A percentile compares a stretch with the other conserved stretches of the same genome.
Conservation (phyloP, 352 stramenopile genomes). For the Phytophthora pini region DNA sequence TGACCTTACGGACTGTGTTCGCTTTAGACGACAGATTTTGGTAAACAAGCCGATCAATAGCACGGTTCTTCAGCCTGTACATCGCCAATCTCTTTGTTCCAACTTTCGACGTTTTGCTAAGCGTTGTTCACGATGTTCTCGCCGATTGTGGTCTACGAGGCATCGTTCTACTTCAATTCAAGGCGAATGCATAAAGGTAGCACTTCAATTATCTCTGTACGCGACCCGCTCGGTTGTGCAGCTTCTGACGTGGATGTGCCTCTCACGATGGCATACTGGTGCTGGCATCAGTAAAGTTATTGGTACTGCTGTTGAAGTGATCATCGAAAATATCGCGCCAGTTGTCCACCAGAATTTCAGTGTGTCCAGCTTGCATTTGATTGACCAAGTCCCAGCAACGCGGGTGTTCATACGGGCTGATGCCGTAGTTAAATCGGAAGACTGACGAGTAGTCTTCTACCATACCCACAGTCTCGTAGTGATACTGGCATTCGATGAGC, state of each 20-base stretch:
- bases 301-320: constrained; percentile 4
- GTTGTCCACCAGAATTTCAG: constrained; percentile 18
- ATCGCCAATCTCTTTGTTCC: background rate
- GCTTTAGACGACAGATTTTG: constrained; percentile 27
- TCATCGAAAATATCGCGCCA: constrained; percentile 22
- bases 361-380: constrained; percentile 12
- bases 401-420: constrained; percentile 19
- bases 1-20: constrained; percentile 19
- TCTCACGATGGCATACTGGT: constrained; percentile 1
- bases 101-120: background rate
- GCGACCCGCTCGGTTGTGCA: too few relatives aligned
- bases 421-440: constrained; percentile 37
- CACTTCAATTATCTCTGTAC: too few relatives aligned
- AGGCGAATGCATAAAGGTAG: too few relatives aligned
- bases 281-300: background rate
- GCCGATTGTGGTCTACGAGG: too few relatives aligned
- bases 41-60: constrained; percentile 30
- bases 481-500: constrained; percentile 43
- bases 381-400: constrained; percentile 33
- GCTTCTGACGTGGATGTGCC: too few relatives aligned
- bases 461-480: constrained; percentile 23
- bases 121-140: too few relatives aligned
- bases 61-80: constrained; percentile 25
- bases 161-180: background rate
- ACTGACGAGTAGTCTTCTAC: constrained; percentile 42